These are phyloP conservation scores for Thymus quinquecostatus DNA, from an alignment of 257 asterid species.

Conservation along the genomic window DNA sequence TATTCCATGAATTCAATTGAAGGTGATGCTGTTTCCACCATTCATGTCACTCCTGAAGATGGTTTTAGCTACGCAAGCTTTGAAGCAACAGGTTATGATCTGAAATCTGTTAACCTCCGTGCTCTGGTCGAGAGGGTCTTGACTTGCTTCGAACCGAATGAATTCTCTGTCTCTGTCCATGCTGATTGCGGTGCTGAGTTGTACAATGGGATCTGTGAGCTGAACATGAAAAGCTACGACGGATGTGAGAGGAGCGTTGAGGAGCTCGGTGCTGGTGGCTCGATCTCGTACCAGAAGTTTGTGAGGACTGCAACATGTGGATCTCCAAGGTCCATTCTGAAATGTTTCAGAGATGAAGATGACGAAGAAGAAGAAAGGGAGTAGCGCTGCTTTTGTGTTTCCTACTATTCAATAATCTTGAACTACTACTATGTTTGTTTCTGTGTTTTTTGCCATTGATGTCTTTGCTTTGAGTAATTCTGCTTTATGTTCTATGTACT, in stretches of 20 bases:
- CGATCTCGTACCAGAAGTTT: conserved; percentile 72
- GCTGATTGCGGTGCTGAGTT: conserved; percentile 47
- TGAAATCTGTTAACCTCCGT: conserved; percentile 43
- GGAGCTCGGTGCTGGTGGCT: conserved; percentile 67
- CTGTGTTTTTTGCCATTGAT: no score
- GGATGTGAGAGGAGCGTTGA: conserved; percentile 47
- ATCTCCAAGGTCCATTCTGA: conserved; percentile 80
- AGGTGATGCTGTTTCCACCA: conserved; percentile 68
- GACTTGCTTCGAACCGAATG: conserved; percentile 65
- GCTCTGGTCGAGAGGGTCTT: conserved; percentile 62
- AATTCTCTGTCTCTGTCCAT: conserved; percentile 64
- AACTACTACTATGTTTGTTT: background rate
- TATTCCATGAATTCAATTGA: conserved; percentile 90
- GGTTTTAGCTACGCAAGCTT: conserved; percentile 91
- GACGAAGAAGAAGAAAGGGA: conserved; percentile 73
- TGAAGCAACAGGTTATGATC: conserved; percentile 78
- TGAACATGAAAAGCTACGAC: conserved; percentile 53
- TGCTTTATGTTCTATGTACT: no score
- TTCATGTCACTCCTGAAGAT: conserved; percentile 84
- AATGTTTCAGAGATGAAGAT: conserved; percentile 65
- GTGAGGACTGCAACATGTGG: conserved; percentile 45
- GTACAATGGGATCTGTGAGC: conserved; percentile 35
- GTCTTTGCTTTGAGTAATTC: background rate
- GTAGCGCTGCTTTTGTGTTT: conserved; percentile 44
- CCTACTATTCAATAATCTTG: background rate